Conservation (phyloP, 2,329 filamentous ascomycete species). For the Aspergillus uvarum region DNA sequence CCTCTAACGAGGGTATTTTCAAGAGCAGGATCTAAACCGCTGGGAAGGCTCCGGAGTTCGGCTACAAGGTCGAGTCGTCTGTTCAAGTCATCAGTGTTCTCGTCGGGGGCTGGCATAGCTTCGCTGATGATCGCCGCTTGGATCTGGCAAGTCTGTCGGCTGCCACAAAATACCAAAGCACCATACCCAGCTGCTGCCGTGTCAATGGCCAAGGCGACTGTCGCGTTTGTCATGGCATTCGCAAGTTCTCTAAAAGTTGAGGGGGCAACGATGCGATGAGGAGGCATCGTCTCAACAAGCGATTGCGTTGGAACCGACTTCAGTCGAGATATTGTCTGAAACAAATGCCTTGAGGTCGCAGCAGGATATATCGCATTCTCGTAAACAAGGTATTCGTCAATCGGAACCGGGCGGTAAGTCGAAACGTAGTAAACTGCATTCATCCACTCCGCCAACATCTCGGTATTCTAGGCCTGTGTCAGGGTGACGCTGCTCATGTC, state of each 20-base stretch:
- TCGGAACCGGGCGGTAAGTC: constrained; percentile 70
- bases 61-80: constrained; percentile 64
- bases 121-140: constrained; percentile 68
- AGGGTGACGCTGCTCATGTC: constrained; percentile 5
- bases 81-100: constrained; percentile 53
- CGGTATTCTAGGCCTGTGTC: constrained; percentile 61
- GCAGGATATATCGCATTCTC: constrained; percentile 67
- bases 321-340: constrained; percentile 58
- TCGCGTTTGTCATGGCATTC: constrained; percentile 67
- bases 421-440: constrained; percentile 70
- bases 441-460: constrained; percentile 68
- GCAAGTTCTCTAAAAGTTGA: constrained; percentile 63
- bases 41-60: constrained; percentile 64
- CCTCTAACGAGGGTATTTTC: constrained; percentile 64
- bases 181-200: constrained; percentile 69
- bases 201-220: constrained; percentile 68
- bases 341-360: constrained; percentile 57
- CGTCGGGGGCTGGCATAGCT: constrained; percentile 57
- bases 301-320: constrained; percentile 30
- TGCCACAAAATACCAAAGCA: constrained; percentile 71
- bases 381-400: constrained; percentile 72
- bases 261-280: constrained; percentile 50
- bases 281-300: constrained; percentile 34
- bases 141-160: constrained; percentile 65
- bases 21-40: constrained; percentile 65